Percentiles rank a stretch among this genome's conserved stretches.
Evolutionary conservation across 73 alveolate species (phyloP).

Genomic region (Tetrahymena borealis): DNA sequence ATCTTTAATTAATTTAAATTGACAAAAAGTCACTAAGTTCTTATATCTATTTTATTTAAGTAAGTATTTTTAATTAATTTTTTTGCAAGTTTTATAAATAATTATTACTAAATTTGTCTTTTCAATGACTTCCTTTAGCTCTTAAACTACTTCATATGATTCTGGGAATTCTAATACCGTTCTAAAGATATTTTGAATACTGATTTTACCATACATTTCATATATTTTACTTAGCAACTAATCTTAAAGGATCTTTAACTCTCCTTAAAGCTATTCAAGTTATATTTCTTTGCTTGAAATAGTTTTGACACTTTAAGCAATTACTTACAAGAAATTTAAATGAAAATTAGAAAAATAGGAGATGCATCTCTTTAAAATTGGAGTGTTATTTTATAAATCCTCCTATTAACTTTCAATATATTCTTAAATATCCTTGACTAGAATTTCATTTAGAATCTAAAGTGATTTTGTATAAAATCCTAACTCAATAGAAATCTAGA

Average conservation of each 20-base stretch:
- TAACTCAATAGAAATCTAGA: background rate
- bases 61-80: background rate
- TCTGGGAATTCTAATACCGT: background rate
- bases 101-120: background rate
- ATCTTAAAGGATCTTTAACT: background rate
- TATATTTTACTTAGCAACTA: background rate
- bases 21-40: slow-evolving; percentile 7
- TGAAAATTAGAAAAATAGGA: background rate
- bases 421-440: background rate
- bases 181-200: background rate
- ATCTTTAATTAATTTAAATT: slow-evolving; percentile 11
- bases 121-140: background rate
- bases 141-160: background rate
- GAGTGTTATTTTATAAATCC: background rate
- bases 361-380: background rate
- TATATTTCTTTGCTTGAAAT: background rate
- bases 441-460: background rate
- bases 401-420: background rate
- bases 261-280: background rate
- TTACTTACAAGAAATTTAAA: background rate
- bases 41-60: background rate
- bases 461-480: background rate
- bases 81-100: background rate
- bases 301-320: background rate
- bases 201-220: background rate